phyloP scores from a whole-genome alignment of 371 early-diverging fungal genomes.

The Massospora cicadina region DNA sequence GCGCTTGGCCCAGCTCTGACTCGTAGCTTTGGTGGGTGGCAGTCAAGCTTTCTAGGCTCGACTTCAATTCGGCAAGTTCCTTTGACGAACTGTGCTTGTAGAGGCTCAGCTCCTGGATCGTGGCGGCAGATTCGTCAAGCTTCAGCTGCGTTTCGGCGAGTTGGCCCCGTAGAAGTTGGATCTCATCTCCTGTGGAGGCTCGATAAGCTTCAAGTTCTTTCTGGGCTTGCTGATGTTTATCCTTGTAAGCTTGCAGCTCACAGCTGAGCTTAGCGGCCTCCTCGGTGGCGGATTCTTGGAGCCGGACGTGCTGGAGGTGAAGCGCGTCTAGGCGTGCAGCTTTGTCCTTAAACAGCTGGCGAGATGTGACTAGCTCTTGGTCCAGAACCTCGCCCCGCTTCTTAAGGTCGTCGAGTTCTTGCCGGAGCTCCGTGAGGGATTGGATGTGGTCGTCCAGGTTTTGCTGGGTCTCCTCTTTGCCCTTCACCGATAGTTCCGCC shows the following conservation, averaged over 20 bases:
- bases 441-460: neutral
- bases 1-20: neutral
- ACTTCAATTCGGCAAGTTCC: neutral
- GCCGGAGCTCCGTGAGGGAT: neutral
- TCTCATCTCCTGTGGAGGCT: neutral
- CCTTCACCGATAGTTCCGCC: neutral
- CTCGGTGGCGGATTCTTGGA: neutral
- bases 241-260: neutral
- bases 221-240: neutral
- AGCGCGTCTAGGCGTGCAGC: conserved; percentile 1
- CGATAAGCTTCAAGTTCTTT: neutral
- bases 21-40: neutral
- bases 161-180: neutral
- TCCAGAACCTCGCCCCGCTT: neutral
- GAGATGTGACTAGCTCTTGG: conserved; percentile 5
- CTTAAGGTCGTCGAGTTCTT: neutral
- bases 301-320: neutral
- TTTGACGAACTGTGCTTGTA: neutral
- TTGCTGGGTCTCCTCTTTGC: neutral
- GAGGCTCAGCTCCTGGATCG: neutral
- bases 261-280: neutral
- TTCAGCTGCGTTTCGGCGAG: neutral
- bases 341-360: conserved; percentile 4
- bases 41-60: neutral
- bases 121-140: neutral